Evolutionary conservation across 306 rosid genomes (phyloP), one percentile per base, ranked within the genome.

Genomic region (Sindora glabra): DNA sequence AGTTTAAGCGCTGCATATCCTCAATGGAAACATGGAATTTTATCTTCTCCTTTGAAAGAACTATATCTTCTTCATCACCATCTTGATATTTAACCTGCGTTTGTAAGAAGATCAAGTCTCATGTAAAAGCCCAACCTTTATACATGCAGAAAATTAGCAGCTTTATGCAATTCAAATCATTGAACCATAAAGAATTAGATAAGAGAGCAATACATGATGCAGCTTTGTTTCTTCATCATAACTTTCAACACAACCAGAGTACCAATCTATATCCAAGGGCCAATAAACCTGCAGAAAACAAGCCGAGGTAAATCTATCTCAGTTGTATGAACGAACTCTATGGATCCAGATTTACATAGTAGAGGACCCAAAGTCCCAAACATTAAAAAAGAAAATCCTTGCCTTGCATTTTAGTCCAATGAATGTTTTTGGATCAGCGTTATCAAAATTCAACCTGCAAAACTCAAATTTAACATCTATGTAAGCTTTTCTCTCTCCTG

Each of bases 381-480:
- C 59, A 72, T 24, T 5, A 48, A 57, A 14, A 39, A 51, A 59
- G 55, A 69, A 66, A 59, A 79, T 67, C 34, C 85, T 78, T 76
- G 78, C 99, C 99, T 92, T 86, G 99, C 99, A 92, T 73, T 81
- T 76, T 67, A 92, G 63, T 37, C 99, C 99, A 36, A 89, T 51
- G 63, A 89, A 84, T 27, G 70, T 71, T 77, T 84, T 83, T 0
- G 90, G 94, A 73, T 89, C 84, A 36, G 78, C 90, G 36, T 70
- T 69, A 36, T 76, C 86, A 56, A 77, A 80, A 75, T 73, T 77
- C 88, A 92, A 69, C 89, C 99, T 92, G 85, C 65, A 58, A 17
- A 15, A 67, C 48, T 34, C 65, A 32, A 73, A 80, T 37, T 26
- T 22, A 62, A 55, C 48, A 40, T 39, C 41, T 56, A 46, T 10